Evolutionary conservation across 352 stramenopile species (phyloP).

Genomic region (Blastocystis sp.): DNA sequence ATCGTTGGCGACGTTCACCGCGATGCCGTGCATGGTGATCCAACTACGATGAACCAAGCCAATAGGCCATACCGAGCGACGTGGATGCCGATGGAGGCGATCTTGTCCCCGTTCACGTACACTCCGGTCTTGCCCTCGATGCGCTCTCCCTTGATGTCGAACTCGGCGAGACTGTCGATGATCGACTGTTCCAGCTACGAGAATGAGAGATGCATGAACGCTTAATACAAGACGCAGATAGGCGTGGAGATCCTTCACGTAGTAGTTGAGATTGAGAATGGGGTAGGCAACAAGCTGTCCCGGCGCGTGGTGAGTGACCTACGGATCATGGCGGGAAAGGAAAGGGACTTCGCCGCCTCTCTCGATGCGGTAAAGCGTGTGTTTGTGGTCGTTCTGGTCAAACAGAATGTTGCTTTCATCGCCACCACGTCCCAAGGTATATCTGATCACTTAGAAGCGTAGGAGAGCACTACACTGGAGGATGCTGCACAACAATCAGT

Average conservation of each 20-base stretch:
- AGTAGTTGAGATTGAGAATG: slow-evolving; percentile 73
- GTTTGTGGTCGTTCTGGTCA: slow-evolving; percentile 62
- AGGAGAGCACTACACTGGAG: slow-evolving; percentile 49
- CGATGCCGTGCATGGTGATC: slow-evolving; percentile 74
- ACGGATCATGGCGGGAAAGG: neutral
- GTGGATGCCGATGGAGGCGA: slow-evolving; percentile 71
- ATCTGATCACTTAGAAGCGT: slow-evolving; percentile 8
- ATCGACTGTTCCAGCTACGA: slow-evolving; percentile 68
- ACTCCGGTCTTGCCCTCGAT: slow-evolving; percentile 67
- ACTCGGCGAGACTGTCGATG: slow-evolving; percentile 59
- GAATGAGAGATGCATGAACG: neutral
- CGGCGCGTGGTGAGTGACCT: slow-evolving; percentile 71
- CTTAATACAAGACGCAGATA: slow-evolving; percentile 60
- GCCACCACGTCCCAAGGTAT: slow-evolving; percentile 64
- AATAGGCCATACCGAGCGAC: slow-evolving; percentile 28
- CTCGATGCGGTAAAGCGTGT: slow-evolving; percentile 65
- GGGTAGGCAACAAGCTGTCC: slow-evolving; percentile 72
- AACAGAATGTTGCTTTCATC: slow-evolving; percentile 74
- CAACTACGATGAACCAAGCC: neutral
- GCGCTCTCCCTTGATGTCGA: slow-evolving; percentile 58
- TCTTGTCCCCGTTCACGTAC: slow-evolving; percentile 74
- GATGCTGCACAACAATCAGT: slow-evolving; percentile 73
- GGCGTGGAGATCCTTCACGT: slow-evolving; percentile 70
- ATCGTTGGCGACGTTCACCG: slow-evolving; percentile 70
- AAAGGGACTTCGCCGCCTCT: slow-evolving; percentile 43